Base-by-base conservation (phyloP, 768 basidiomycete genomes). In the Hypholoma fasciculare region DNA sequence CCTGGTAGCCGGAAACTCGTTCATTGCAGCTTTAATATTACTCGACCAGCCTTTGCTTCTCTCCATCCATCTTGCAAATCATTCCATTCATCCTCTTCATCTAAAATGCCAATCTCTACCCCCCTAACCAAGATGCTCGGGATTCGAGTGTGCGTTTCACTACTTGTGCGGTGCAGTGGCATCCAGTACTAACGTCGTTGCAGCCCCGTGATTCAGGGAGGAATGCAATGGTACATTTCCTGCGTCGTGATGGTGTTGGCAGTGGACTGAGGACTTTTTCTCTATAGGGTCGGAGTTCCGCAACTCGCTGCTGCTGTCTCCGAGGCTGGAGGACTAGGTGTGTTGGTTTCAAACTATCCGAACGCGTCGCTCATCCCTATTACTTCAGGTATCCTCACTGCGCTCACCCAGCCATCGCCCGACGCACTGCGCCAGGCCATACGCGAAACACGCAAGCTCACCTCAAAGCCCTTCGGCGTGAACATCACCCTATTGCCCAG, bases 401-500 rank as follows among this genome's bases (percentile, higher is more conserved):
- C 93, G 1, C 79, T 97, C 23, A 93, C 94, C 5, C 92, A 96
- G 67, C 93, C 94, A 1, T 83, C 74, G 30, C 94, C 96, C 0
- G 90, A 89, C 0, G 90, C 90, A 2, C 81, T 96, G 40, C 85
- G 93, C 20, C 65, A 74, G 13, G 93, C 90, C 19, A 96, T 98
- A 63, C 81, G 83, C 20, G 88, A 96, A 69, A 93, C 92, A 6
- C 78, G 82, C 43, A 79, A 76, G 47, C 72, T 87, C 23, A 92
- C 90, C 0, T 77, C 76, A 48, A 89, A 90, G 67, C 88, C 86
- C 3, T 92, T 96, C 68, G 92, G 90, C 13, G 90, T 93, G 51
- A 93, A 94, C 66, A 83, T 94, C 62, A 94, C 92, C 0, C 72
- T 95, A n/a, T 78, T 96, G 20, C 95, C 96, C 0, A 85, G 83